Percentiles rank a stretch among this genome's conserved stretches.
Evolutionary conservation across 768 basidiomycete genomes (phyloP).

Genomic region (Boletus rubropictus): DNA sequence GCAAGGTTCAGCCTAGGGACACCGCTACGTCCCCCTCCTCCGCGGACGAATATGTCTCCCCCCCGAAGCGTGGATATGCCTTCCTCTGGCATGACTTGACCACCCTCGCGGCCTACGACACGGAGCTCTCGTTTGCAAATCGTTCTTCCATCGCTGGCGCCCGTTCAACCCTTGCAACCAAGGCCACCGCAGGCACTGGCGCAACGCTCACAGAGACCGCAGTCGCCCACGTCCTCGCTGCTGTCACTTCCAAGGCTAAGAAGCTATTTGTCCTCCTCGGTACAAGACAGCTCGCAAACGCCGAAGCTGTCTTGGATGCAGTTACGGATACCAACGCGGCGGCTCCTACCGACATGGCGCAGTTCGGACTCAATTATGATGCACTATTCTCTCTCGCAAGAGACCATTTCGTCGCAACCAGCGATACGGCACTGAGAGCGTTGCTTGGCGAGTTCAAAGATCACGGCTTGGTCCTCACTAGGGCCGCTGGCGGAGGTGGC

Average conservation of each 20-base stretch:
- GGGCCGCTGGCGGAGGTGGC: slow-evolving; percentile 37
- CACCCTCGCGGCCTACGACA: slow-evolving; percentile 76
- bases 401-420: slow-evolving; percentile 84
- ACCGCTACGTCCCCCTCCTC: neutral
- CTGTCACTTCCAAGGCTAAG: slow-evolving; percentile 83
- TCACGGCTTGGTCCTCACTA: slow-evolving; percentile 70
- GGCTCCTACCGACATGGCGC: slow-evolving; percentile 30
- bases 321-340: slow-evolving; percentile 1
- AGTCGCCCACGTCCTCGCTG: slow-evolving; percentile 74
- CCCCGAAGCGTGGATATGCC: slow-evolving; percentile 46
- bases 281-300: slow-evolving; percentile 57
- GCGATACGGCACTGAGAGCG: slow-evolving; percentile 76
- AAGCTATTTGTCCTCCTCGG: slow-evolving; percentile 75
- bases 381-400: slow-evolving; percentile 68
- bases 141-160: slow-evolving; percentile 55
- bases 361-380: slow-evolving; percentile 57
- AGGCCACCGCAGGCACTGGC: slow-evolving; percentile 28
- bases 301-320: slow-evolving; percentile 20
- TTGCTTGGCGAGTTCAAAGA: slow-evolving; percentile 88
- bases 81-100: slow-evolving; percentile 92
- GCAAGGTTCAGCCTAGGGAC: slow-evolving; percentile 34
- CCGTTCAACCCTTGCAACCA: slow-evolving; percentile 22
- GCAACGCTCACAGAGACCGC: slow-evolving; percentile 66
- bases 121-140: slow-evolving; percentile 65
- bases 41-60: neutral